Conservation (phyloP, 2,329 filamentous ascomycete species). For the Hymenoscyphus albidus region DNA sequence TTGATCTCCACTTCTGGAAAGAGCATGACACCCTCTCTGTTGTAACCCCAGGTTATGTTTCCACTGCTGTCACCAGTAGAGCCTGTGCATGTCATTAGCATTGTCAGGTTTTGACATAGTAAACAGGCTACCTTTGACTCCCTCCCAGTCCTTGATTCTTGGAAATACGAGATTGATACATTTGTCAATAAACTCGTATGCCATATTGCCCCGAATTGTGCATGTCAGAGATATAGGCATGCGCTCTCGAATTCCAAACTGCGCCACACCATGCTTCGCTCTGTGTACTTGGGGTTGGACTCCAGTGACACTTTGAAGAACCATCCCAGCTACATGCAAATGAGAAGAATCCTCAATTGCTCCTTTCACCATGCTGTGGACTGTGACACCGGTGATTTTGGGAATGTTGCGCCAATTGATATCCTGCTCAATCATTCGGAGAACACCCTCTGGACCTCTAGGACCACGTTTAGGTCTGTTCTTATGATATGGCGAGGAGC, state of each 20-base stretch:
- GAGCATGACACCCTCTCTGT: constrained; percentile 67
- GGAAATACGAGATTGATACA: constrained; percentile 86
- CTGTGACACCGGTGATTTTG: constrained; percentile 71
- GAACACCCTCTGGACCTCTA: constrained; percentile 64
- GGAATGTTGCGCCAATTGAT: constrained; percentile 84
- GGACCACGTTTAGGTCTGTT: constrained; percentile 83
- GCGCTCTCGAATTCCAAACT: constrained; percentile 71
- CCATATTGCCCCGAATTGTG: constrained; percentile 72
- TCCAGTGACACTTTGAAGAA: constrained; percentile 81
- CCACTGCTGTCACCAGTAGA: constrained; percentile 76
- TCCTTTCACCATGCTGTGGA: constrained; percentile 69
- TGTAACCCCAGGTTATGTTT: constrained; percentile 80
- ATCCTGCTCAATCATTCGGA: constrained; percentile 68
- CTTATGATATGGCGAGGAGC: constrained; percentile 88
- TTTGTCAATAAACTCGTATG: constrained; percentile 89
- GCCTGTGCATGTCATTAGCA: constrained; percentile 20
- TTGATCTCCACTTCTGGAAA: constrained; percentile 96
- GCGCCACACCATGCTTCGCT: constrained; percentile 65
- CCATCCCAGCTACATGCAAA: constrained; percentile 78
- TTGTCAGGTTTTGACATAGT: constrained; percentile 2
- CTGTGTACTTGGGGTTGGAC: constrained; percentile 67
- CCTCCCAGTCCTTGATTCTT: constrained; percentile 93
- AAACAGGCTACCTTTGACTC: constrained; percentile 53
- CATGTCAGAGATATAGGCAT: constrained; percentile 73
- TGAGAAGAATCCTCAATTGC: constrained; percentile 68